phyloP scores from a whole-genome alignment of 441 rosid species.

The Populus tomentosa region DNA sequence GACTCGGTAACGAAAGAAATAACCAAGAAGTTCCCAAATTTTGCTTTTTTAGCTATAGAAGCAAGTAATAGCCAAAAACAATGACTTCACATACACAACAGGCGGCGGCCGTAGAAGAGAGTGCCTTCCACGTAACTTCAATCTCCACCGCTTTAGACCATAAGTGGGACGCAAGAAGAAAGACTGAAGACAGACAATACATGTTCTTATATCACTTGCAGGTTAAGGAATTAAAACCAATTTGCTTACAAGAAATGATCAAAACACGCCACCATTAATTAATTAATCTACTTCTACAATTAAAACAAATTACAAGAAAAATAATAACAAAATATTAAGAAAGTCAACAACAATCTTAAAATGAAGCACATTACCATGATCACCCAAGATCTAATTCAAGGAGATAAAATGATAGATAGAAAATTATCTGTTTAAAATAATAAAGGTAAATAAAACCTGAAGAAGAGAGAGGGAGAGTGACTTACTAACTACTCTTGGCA shows the following conservation, averaged over 20 bases:
- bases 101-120: background rate
- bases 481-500: too few relatives aligned
- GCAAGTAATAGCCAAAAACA: background rate
- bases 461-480: too few relatives aligned
- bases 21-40: constrained; percentile 2
- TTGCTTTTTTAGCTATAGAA: background rate
- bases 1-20: background rate
- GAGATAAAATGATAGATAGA: too few relatives aligned
- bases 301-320: background rate
- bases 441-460: too few relatives aligned
- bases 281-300: background rate
- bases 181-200: background rate
- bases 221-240: background rate
- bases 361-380: background rate
- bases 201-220: background rate
- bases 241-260: background rate
- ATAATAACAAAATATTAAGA: too few relatives aligned
- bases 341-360: background rate
- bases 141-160: constrained; percentile 9
- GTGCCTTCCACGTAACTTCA: constrained; percentile 13
- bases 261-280: background rate
- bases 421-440: too few relatives aligned
- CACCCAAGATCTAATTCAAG: background rate
- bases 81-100: background rate
- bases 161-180: background rate